Conservation (phyloP, 2,329 filamentous ascomycete species). For the Leptographium procerum region DNA sequence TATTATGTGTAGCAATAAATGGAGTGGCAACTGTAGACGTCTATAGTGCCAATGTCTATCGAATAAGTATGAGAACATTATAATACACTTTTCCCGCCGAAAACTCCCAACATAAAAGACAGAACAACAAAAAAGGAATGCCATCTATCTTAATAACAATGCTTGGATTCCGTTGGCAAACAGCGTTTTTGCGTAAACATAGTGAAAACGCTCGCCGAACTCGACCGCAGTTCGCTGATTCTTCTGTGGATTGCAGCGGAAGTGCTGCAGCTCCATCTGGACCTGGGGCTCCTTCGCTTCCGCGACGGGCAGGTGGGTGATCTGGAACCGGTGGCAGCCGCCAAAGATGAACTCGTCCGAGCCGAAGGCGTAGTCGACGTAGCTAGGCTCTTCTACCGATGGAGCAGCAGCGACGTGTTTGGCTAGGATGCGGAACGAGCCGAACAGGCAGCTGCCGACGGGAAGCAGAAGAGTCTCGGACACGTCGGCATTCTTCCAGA, state of each 20-base stretch:
- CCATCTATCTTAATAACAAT: constrained; percentile 1
- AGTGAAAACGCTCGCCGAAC: constrained; percentile 1
- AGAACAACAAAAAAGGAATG: neutral
- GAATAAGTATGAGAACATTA: too few species aligned
- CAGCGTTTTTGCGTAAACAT: constrained; percentile 1
- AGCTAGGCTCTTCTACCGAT: constrained; percentile 1
- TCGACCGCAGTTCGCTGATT: constrained; percentile 2
- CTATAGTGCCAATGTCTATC: too few species aligned
- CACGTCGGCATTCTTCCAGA: constrained; percentile 1
- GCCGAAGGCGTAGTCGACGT: constrained; percentile 4
- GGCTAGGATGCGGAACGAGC: constrained; percentile 1
- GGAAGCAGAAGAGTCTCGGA: constrained; percentile 2
- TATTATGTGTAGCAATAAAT: too few species aligned
- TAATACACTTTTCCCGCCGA: too few species aligned
- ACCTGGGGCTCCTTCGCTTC: neutral
- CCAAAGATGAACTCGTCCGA: constrained; percentile 4
- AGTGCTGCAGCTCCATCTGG: constrained; percentile 4
- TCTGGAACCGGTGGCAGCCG: constrained; percentile 5
- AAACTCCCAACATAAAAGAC: too few species aligned
- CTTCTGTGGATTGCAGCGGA: constrained; percentile 4
- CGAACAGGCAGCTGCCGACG: constrained; percentile 4
- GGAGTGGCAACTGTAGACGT: too few species aligned
- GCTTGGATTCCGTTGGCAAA: constrained; percentile 4
- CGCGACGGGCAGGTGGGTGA: constrained; percentile 1
- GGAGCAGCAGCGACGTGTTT: neutral